Conservation (phyloP, 1,139 yeast species). For the Kurtzmaniella quercitrusa region DNA sequence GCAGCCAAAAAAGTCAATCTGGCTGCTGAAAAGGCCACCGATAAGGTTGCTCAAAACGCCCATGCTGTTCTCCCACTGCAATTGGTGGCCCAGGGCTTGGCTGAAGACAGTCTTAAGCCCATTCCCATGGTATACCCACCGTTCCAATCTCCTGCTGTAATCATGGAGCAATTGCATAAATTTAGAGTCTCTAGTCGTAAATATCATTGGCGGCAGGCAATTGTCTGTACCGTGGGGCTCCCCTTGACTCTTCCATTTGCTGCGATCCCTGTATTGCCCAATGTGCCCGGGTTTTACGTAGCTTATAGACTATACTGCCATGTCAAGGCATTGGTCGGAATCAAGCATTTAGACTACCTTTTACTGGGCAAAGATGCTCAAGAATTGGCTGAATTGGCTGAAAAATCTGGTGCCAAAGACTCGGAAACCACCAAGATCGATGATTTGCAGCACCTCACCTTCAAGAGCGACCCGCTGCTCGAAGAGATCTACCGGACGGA, state of each 20-base stretch:
- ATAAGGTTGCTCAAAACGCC: background rate
- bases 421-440: slow-evolving; percentile 2
- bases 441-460: slow-evolving; percentile 17
- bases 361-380: slow-evolving; percentile 17
- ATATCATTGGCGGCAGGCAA: slow-evolving; percentile 31
- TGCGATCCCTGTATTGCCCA: slow-evolving; percentile 82
- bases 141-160: slow-evolving; percentile 29
- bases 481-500: slow-evolving; percentile 17
- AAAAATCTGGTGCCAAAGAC: slow-evolving; percentile 8
- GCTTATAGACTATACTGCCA: slow-evolving; percentile 83
- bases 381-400: background rate
- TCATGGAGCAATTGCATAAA: slow-evolving; percentile 28
- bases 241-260: slow-evolving; percentile 83
- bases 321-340: slow-evolving; percentile 74
- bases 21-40: slow-evolving; percentile 10
- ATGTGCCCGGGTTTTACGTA: slow-evolving; percentile 90
- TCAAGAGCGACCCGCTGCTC: slow-evolving; percentile 15
- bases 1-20: background rate
- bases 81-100: slow-evolving; percentile 24
- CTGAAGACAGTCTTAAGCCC: slow-evolving; percentile 31
- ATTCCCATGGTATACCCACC: slow-evolving; percentile 41
- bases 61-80: slow-evolving; percentile 23
- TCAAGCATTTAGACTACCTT: slow-evolving; percentile 58
- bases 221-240: slow-evolving; percentile 52
- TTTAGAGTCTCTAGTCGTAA: slow-evolving; percentile 24